These are phyloP conservation scores for Nicotiana noctiflora DNA, from an alignment of 257 asterid species.

Conservation along the genomic window DNA sequence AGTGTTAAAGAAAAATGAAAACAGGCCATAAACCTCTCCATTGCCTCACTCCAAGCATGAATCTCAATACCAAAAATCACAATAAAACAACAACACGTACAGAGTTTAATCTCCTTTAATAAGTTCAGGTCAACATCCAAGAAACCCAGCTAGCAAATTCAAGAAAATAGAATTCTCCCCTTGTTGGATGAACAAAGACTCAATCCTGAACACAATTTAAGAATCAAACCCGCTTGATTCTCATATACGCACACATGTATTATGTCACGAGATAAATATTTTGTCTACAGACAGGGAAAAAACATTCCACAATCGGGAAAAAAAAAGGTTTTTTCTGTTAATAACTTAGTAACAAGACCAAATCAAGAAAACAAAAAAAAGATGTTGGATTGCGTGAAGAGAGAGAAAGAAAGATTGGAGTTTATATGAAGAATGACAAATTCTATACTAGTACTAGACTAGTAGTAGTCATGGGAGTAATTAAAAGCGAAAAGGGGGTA, in stretches of 20 bases:
- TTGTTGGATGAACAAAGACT: too few species aligned
- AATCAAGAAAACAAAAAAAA: slow-evolving; percentile 12
- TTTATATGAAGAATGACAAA: slow-evolving; percentile 10
- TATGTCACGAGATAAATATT: background rate
- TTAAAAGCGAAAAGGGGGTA: slow-evolving; percentile 18
- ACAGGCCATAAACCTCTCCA: slow-evolving; percentile 48
- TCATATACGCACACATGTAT: background rate
- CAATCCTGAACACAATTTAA: background rate
- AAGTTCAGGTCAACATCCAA: slow-evolving; percentile 33
- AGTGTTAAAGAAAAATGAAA: slow-evolving; percentile 44
- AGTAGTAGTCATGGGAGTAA: background rate
- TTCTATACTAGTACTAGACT: background rate
- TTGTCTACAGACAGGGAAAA: background rate
- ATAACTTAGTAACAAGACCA: background rate
- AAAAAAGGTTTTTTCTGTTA: background rate
- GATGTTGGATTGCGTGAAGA: slow-evolving; percentile 30
- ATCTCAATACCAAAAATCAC: slow-evolving; percentile 20
- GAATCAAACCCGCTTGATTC: background rate
- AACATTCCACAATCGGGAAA: background rate
- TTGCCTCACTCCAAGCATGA: slow-evolving; percentile 51
- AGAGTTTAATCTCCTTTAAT: slow-evolving; percentile 6
- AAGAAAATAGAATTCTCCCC: too few species aligned
- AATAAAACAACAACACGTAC: slow-evolving; percentile 13
- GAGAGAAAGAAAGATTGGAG: background rate
- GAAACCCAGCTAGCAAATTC: background rate